Conservation (phyloP, 441 rosid genomes). For the Hypseocharis bilobata region DNA sequence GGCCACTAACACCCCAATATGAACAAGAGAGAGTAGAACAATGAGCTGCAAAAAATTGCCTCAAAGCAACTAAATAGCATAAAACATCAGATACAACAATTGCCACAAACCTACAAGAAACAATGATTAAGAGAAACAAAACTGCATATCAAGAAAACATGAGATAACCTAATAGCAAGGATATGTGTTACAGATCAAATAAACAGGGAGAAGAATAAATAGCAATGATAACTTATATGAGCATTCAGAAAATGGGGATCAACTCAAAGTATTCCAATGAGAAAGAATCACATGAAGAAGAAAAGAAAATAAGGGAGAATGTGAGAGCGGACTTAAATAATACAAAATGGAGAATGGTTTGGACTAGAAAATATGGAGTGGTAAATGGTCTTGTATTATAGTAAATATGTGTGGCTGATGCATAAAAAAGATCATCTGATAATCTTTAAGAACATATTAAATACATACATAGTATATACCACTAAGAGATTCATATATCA, state of each 20-base stretch:
- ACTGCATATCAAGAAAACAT: background rate
- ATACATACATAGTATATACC: no score
- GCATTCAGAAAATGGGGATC: background rate
- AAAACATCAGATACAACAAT: background rate
- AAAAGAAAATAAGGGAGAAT: background rate
- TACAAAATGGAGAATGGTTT: background rate
- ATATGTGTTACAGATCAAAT: background rate
- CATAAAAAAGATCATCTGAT: background rate
- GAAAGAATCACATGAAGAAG: background rate
- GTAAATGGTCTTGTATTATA: background rate
- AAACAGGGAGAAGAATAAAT: conserved; percentile 1
- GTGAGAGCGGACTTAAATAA: background rate
- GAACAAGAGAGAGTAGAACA: background rate
- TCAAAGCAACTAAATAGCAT: background rate
- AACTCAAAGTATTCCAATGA: background rate
- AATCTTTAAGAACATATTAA: no score
- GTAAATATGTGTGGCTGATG: background rate
- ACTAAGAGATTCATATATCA: no score
- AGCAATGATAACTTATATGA: no score
- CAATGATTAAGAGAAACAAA: background rate
- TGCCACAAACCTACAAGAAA: conserved; percentile 2
- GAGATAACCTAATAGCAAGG: background rate
- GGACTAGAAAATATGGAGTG: background rate
- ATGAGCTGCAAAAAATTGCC: background rate
- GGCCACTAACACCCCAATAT: background rate